Conservation (phyloP, 306 rosid genomes). For the Acacia confusa region DNA sequence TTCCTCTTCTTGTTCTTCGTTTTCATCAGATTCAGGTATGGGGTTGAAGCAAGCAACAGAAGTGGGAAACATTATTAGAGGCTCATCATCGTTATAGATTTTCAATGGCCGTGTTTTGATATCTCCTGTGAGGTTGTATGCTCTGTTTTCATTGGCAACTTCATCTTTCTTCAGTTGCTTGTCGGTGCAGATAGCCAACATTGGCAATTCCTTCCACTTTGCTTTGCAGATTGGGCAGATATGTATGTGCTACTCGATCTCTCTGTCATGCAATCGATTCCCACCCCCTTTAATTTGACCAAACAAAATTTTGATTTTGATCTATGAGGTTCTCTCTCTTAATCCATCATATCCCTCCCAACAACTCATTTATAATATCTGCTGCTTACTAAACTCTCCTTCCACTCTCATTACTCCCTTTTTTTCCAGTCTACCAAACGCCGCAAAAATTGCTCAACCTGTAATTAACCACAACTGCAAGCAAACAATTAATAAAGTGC, state of each 20-base stretch:
- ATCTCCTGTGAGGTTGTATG: constrained; percentile 35
- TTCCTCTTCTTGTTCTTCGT: constrained; percentile 61
- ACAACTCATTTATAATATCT: constrained; percentile 1
- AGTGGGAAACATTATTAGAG: constrained; percentile 69
- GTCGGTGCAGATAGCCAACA: constrained; percentile 45
- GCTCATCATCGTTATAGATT: constrained; percentile 88
- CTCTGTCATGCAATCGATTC: constrained; percentile 3
- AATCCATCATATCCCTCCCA: not conserved
- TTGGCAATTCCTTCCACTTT: constrained; percentile 78
- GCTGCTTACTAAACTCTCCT: constrained; percentile 17
- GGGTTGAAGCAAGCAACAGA: constrained; percentile 74
- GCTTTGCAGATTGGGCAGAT: constrained; percentile 80
- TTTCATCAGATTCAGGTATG: constrained; percentile 85
- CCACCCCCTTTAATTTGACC: constrained; percentile 35
- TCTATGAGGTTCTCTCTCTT: constrained; percentile 23
- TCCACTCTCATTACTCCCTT: constrained; percentile 15
- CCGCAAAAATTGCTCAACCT: constrained; percentile 81
- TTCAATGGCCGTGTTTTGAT: constrained; percentile 51
- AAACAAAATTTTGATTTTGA: constrained; percentile 21
- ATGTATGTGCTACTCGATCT: constrained; percentile 43
- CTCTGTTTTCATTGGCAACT: constrained; percentile 4
- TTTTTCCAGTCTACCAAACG: constrained; percentile 75
- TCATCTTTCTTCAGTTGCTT: constrained; percentile 25
- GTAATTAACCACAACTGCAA: not conserved
- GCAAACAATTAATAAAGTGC: not conserved